A percentile compares a stretch with the other conserved stretches of the same genome.
Evolutionary conservation across 2,329 filamentous ascomycete species (phyloP).

Genomic region (Cladophialophora immunda): DNA sequence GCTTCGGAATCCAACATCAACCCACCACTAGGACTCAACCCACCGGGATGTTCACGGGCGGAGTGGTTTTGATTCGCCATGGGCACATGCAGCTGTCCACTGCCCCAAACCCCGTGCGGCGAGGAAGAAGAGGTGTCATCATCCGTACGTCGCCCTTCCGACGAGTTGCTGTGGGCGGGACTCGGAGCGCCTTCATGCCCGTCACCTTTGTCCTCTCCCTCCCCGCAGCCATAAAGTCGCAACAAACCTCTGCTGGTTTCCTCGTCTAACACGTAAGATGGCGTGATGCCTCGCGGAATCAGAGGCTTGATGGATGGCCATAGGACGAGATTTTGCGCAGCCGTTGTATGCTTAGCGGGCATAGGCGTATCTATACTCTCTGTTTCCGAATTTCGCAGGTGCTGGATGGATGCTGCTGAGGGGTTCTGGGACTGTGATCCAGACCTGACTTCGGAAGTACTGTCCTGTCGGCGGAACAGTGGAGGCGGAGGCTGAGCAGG

Average conservation of each 20-base stretch:
- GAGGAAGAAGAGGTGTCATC: conserved; percentile 48
- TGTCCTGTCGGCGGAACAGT: conserved; percentile 36
- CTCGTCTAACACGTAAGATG: conserved; percentile 73
- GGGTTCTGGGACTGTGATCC: conserved; percentile 17
- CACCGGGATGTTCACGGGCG: conserved; percentile 52
- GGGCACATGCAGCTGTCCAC: conserved; percentile 49
- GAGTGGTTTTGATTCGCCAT: conserved; percentile 35
- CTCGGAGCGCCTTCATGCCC: conserved; percentile 51
- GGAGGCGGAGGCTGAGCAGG: conserved; percentile 40
- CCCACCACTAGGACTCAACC: conserved; percentile 59
- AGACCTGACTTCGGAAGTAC: conserved; percentile 35
- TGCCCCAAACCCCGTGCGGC: conserved; percentile 63
- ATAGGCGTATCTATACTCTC: conserved; percentile 71
- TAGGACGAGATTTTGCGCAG: conserved; percentile 81
- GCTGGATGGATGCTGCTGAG: conserved; percentile 34
- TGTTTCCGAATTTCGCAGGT: conserved; percentile 54
- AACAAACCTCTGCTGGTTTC: conserved; percentile 79
- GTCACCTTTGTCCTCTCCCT: conserved; percentile 70
- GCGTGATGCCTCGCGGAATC: conserved; percentile 58
- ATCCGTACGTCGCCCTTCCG: conserved; percentile 40
- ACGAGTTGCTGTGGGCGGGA: conserved; percentile 50
- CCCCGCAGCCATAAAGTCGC: conserved; percentile 79
- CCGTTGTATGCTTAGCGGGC: conserved; percentile 85
- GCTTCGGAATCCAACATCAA: conserved; percentile 63
- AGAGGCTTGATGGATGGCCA: conserved; percentile 75